These are phyloP conservation scores for Miamiensis avidus DNA, from an alignment of 169 alveolate species.

Conservation along the genomic window DNA sequence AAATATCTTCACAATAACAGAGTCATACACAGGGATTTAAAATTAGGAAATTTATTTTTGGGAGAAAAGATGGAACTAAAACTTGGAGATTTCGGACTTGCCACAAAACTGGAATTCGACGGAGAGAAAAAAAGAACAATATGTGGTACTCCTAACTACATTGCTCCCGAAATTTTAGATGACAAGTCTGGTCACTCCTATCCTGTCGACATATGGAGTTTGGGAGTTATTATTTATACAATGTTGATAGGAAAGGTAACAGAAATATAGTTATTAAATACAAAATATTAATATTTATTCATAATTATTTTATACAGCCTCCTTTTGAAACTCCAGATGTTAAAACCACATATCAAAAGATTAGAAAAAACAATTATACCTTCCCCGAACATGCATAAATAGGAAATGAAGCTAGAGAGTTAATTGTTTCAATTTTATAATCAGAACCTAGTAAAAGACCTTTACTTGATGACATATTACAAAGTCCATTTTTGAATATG, in stretches of 20 bases:
- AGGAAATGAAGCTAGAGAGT: constrained; percentile 53
- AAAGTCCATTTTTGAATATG: constrained; percentile 28
- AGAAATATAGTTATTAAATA: constrained; percentile 67
- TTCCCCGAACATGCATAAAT: constrained; percentile 69
- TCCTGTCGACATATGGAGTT: constrained; percentile 80
- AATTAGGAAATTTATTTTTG: constrained; percentile 81
- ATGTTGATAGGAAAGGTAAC: constrained; percentile 77
- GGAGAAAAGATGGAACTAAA: constrained; percentile 72
- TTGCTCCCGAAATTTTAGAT: constrained; percentile 86
- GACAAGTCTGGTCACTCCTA: constrained; percentile 67
- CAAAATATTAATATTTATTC: constrained; percentile 60
- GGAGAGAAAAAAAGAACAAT: constrained; percentile 73
- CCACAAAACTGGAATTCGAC: constrained; percentile 69
- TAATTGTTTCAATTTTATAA: constrained; percentile 69
- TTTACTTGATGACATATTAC: constrained; percentile 67
- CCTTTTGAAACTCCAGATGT: constrained; percentile 78
- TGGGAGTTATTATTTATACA: constrained; percentile 86
- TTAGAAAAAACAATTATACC: constrained; percentile 60
- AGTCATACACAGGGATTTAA: constrained; percentile 86
- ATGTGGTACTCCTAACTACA: constrained; percentile 89
- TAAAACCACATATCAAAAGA: constrained; percentile 69
- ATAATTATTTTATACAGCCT: constrained; percentile 72
- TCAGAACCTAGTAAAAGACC: constrained; percentile 77
- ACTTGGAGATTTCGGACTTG: constrained; percentile 78
- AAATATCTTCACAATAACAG: constrained; percentile 75